Conservation (phyloP, 2,329 filamentous ascomycete genomes). For the Aureobasidium sp. region DNA sequence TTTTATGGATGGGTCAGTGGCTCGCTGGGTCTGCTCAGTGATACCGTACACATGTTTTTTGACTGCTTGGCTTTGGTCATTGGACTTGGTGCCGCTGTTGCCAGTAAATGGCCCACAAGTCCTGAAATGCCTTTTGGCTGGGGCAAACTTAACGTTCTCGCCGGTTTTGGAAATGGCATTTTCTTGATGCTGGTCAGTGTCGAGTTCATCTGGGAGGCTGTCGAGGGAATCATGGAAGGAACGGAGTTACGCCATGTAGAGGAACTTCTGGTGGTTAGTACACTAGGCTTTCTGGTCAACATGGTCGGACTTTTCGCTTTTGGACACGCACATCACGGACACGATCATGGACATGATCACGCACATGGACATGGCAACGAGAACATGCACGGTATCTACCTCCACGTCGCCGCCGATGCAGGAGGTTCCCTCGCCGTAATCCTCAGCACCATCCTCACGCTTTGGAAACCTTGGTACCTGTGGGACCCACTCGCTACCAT, state of each 20-base stretch:
- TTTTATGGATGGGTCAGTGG: slow-evolving; percentile 92
- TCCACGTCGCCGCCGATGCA: slow-evolving; percentile 91
- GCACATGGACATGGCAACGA: slow-evolving; percentile 75
- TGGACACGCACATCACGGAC: slow-evolving; percentile 47
- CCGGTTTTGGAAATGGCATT: slow-evolving; percentile 92
- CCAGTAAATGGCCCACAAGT: slow-evolving; percentile 94
- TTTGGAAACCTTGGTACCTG: slow-evolving; percentile 81
- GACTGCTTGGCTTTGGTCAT: slow-evolving; percentile 90
- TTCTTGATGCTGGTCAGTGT: slow-evolving; percentile 93
- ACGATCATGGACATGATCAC: slow-evolving; percentile 46
- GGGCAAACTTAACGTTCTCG: slow-evolving; percentile 92
- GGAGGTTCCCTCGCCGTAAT: slow-evolving; percentile 93
- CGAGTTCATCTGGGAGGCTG: slow-evolving; percentile 91
- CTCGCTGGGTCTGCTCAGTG: slow-evolving; percentile 87
- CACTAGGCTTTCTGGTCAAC: slow-evolving; percentile 80
- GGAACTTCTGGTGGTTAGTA: slow-evolving; percentile 84
- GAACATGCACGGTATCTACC: slow-evolving; percentile 96
- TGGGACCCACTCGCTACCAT: slow-evolving; percentile 95
- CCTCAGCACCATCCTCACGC: slow-evolving; percentile 78
- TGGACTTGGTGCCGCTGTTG: slow-evolving; percentile 82
- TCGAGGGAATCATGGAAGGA: slow-evolving; percentile 78
- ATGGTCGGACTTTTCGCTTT: slow-evolving; percentile 87
- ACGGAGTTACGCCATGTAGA: slow-evolving; percentile 75
- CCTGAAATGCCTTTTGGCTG: slow-evolving; percentile 88
- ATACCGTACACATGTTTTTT: slow-evolving; percentile 99